A percentile compares a stretch with the other conserved stretches of the same genome.
Evolutionary conservation across 116 monocot species (phyloP).

Genomic region (Trichopus zeylanicus): DNA sequence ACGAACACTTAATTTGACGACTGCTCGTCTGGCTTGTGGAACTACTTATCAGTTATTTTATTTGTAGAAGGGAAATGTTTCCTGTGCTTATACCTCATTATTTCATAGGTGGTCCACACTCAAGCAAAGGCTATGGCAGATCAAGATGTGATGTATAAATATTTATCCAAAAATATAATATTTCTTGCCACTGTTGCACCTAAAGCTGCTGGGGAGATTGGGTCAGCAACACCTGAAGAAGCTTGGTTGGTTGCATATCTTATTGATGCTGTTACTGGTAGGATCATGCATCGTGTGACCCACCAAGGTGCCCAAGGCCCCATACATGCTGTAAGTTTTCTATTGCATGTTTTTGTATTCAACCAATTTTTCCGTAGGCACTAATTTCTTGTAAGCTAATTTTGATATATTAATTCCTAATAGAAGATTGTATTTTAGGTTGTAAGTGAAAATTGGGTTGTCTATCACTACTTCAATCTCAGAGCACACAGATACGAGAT

Average conservation of each 20-base stretch:
- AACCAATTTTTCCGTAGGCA: background rate
- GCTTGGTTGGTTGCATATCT: slow-evolving; percentile 76
- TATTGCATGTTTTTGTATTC: background rate
- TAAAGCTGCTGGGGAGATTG: slow-evolving; percentile 79
- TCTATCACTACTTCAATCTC: slow-evolving; percentile 99
- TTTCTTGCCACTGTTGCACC: slow-evolving; percentile 84
- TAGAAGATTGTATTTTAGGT: slow-evolving; percentile 39
- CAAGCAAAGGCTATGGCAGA: slow-evolving; percentile 90
- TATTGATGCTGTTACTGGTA: slow-evolving; percentile 92
- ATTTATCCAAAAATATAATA: slow-evolving; percentile 77
- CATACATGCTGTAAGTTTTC: slow-evolving; percentile 80
- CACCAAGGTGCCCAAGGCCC: slow-evolving; percentile 97
- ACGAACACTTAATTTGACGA: background rate
- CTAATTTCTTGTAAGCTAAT: background rate
- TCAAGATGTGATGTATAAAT: slow-evolving; percentile 93
- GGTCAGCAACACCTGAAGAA: slow-evolving; percentile 85
- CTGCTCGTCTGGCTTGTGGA: background rate
- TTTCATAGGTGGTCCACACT: slow-evolving; percentile 87
- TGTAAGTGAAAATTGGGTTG: slow-evolving; percentile 98
- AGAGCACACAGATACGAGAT: slow-evolving; percentile 98
- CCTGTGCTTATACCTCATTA: background rate
- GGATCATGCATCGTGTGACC: slow-evolving; percentile 80
- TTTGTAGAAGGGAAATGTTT: background rate
- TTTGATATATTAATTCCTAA: background rate
- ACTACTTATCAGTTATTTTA: background rate